Evolutionary conservation across 2,329 filamentous ascomycete species (phyloP), one percentile per base, ranked within the genome.

Genomic region (Colletotrichum sp.): DNA sequence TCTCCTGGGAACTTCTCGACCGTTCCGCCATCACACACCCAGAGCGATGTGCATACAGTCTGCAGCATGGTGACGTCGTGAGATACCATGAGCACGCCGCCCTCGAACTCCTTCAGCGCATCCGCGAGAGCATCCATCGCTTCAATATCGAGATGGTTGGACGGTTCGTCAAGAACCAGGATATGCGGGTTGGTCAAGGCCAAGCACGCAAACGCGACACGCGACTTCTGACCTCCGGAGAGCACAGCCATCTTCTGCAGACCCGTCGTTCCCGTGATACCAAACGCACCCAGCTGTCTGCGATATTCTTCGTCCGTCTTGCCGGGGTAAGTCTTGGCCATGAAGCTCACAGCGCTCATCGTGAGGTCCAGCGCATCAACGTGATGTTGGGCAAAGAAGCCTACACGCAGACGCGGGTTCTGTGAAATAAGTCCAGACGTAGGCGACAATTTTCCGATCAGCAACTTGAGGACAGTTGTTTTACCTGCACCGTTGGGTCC

Each of bases 31-130:
- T 99, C 97, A 82, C 97, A 99, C 78, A 99, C 96, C 97, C 97
- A 99, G 82, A 99, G 87, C 83, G 93, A 97, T 67, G 90, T 97
- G 86, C 97, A 99, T 48, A 99, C 97, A 69, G 94, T 98, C 88
- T 98, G 96, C 85, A 99, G 85, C 95, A 99, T 98, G 1, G 97
- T 99, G 70, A 99, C 97, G 83, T 99, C 97, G 94, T 99, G 97
- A 82, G 95, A 98, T 73, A 99, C 97, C 96, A 99, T 99, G 81
- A 99, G 88, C 72, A 99, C 96, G 84, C 97, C 97, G 77, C 97
- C 97, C 86, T 98, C 91, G 87, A 99, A 99, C 78, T 93, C 92
- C 80, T 92, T 91, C 80, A 99, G 88, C 18, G 97, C 97, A 34
- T 94, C 92, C 6, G 95, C 93, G 68, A 99, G 89, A 13, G 97